Conservation (phyloP, 345 rosid genomes). For the Hibiscus syriacus region DNA sequence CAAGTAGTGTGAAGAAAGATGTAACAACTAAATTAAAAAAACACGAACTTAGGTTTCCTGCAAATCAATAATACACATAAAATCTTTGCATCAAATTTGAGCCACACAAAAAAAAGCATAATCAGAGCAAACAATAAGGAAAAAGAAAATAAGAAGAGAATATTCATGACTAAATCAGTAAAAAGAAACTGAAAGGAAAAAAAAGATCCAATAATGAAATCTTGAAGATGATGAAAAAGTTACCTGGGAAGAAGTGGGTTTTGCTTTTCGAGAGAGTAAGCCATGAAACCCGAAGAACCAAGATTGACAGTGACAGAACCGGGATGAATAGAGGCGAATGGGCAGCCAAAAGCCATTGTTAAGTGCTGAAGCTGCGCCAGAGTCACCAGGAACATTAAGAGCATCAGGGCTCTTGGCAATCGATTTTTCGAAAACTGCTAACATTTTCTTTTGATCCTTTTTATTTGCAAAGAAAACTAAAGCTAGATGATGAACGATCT, state of each 20-base stretch:
- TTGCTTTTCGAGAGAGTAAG: slow-evolving; percentile 61
- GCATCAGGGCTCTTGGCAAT: slow-evolving; percentile 82
- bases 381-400: slow-evolving; percentile 20
- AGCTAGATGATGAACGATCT: too few species aligned
- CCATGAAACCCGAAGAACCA: slow-evolving; percentile 58
- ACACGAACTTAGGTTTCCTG: background rate
- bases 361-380: slow-evolving; percentile 44
- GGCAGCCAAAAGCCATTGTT: slow-evolving; percentile 59
- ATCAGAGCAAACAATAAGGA: background rate
- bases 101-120: background rate
- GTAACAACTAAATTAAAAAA: background rate
- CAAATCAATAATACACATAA: background rate
- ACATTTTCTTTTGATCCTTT: slow-evolving; percentile 51
- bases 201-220: background rate
- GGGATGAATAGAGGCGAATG: slow-evolving; percentile 47
- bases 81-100: background rate
- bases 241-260: slow-evolving; percentile 92
- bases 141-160: background rate
- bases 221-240: background rate
- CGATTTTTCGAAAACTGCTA: slow-evolving; percentile 84
- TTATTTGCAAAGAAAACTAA: slow-evolving; percentile 1
- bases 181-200: background rate
- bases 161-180: background rate
- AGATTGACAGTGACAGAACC: slow-evolving; percentile 58
- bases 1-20: background rate